Evolutionary conservation across 208 protist genomes (phyloP).

Genomic region (Wallacemonas sp.): DNA sequence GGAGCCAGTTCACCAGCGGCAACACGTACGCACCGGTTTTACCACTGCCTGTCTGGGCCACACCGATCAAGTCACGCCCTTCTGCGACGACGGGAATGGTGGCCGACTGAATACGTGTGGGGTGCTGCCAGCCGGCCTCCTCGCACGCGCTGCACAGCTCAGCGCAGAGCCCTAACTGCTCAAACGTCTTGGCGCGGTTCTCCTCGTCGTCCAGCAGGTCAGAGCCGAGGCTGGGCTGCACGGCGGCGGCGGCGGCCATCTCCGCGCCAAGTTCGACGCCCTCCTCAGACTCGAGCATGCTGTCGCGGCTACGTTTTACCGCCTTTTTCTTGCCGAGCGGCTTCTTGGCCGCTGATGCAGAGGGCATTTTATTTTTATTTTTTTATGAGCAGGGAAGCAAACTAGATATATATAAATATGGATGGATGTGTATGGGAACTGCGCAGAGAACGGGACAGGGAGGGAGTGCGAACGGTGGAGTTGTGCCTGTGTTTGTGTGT

Average conservation of each 20-base stretch:
- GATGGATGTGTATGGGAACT: too few relatives aligned
- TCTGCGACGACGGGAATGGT: constrained; percentile 93
- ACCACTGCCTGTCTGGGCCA: constrained; percentile 98
- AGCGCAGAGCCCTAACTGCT: constrained; percentile 87
- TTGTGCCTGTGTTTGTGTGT: too few relatives aligned
- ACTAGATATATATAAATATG: too few relatives aligned
- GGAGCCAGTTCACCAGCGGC: constrained; percentile 97
- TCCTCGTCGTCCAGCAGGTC: constrained; percentile 89
- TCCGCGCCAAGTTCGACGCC: constrained; percentile 21
- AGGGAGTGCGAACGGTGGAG: too few relatives aligned
- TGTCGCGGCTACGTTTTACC: constrained; percentile 27
- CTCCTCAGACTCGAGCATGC: constrained; percentile 28
- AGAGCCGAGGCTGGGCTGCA: constrained; percentile 51
- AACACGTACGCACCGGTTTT: constrained; percentile 99
- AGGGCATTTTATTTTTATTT: not conserved
- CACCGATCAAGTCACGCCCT: constrained; percentile 95
- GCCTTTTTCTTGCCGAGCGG: constrained; percentile 25
- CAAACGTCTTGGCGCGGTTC: constrained; percentile 80
- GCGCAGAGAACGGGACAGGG: too few relatives aligned
- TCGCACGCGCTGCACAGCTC: constrained; percentile 91
- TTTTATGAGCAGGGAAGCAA: not conserved
- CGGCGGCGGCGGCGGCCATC: not conserved
- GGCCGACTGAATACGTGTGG: constrained; percentile 96
- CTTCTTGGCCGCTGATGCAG: constrained; percentile 1
- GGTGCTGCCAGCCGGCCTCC: constrained; percentile 89